Evolutionary conservation across 257 asterid genomes (phyloP).

Genomic region (Paulownia fortunei): DNA sequence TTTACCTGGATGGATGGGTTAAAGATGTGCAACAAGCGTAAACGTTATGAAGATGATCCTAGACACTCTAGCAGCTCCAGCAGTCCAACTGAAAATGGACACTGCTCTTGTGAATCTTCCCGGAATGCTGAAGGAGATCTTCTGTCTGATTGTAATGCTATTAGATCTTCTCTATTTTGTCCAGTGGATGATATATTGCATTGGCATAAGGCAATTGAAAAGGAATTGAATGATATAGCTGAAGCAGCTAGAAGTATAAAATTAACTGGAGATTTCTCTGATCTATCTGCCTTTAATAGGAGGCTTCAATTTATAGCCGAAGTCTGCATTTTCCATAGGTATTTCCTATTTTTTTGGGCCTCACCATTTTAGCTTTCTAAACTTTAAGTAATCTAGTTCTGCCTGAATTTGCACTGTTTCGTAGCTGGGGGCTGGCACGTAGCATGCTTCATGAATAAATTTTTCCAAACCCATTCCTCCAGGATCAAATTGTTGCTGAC

Average conservation of each 20-base stretch:
- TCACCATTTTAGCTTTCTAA: background rate
- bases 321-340: constrained; percentile 98
- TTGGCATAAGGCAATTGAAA: constrained; percentile 92
- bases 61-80: constrained; percentile 41
- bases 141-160: constrained; percentile 47
- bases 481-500: background rate
- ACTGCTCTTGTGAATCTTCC: constrained; percentile 62
- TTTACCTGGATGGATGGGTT: constrained; percentile 97
- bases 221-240: constrained; percentile 87
- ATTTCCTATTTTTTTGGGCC: constrained; percentile 17
- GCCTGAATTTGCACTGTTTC: background rate
- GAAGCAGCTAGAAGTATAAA: constrained; percentile 84
- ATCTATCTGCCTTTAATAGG: constrained; percentile 72
- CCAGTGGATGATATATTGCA: constrained; percentile 93
- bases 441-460: background rate
- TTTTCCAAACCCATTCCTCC: background rate
- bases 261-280: constrained; percentile 83
- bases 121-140: constrained; percentile 40
- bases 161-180: constrained; percentile 37
- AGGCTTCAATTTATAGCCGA: constrained; percentile 97
- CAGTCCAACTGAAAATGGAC: constrained; percentile 42
- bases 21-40: constrained; percentile 77
- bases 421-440: background rate
- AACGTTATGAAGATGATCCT: constrained; percentile 57
- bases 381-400: background rate